Evolutionary conservation across 148 eudicot species (phyloP).

Genomic region (Arctostaphylos glauca): DNA sequence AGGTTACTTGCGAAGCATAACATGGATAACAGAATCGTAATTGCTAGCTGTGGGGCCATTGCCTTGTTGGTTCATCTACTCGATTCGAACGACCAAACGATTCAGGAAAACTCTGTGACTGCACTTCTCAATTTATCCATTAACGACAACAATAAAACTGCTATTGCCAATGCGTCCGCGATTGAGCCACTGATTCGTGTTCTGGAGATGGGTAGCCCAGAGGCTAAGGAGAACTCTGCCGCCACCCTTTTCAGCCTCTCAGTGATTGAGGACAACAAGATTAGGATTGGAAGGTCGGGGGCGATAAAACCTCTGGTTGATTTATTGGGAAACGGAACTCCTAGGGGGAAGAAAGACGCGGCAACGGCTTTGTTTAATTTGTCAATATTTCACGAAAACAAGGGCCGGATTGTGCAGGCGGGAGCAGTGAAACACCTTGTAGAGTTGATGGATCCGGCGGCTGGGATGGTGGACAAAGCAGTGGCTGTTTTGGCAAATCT

Average conservation of each 20-base stretch:
- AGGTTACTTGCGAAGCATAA: constrained; percentile 75
- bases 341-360: constrained; percentile 85
- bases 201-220: constrained; percentile 69
- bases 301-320: constrained; percentile 83
- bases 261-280: constrained; percentile 59
- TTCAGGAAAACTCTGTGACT: constrained; percentile 83
- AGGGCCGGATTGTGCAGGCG: constrained; percentile 57
- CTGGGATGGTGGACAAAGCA: constrained; percentile 89
- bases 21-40: constrained; percentile 72
- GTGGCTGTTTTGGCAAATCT: constrained; percentile 85
- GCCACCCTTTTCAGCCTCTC: constrained; percentile 80
- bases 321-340: constrained; percentile 64
- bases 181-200: constrained; percentile 78
- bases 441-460: constrained; percentile 82
- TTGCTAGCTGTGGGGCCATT: constrained; percentile 67
- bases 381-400: constrained; percentile 69
- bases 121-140: constrained; percentile 84
- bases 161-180: constrained; percentile 63
- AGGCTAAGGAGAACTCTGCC: constrained; percentile 87
- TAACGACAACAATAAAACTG: constrained; percentile 70
- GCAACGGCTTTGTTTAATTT: constrained; percentile 77
- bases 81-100: constrained; percentile 42
- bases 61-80: constrained; percentile 60
- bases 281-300: constrained; percentile 61
- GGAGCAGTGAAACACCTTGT: constrained; percentile 77